Evolutionary conservation across 2,329 filamentous ascomycete species (phyloP).

Genomic region (Calonectria pseudoreteaudii): DNA sequence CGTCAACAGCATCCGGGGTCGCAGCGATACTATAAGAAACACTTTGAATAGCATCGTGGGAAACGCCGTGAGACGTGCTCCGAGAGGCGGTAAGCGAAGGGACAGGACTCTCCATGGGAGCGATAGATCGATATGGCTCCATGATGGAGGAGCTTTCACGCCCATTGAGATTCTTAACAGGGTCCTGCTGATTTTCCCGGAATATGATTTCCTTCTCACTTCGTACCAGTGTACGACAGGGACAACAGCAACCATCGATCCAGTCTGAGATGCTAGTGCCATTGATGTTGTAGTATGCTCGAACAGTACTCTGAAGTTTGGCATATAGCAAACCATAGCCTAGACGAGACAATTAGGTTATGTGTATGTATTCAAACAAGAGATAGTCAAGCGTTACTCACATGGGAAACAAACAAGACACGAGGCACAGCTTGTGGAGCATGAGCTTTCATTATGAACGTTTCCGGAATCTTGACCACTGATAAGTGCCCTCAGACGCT

Average conservation of each 20-base stretch:
- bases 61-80: neutral
- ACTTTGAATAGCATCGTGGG: neutral
- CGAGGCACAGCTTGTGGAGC: conserved; percentile 39
- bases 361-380: conserved; percentile 35
- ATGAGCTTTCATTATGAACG: conserved; percentile 28
- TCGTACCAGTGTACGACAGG: conserved; percentile 41
- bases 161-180: conserved; percentile 20
- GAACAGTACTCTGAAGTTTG: conserved; percentile 46
- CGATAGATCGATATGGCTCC: conserved; percentile 35
- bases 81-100: neutral
- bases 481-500: conserved; percentile 38
- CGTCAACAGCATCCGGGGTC: neutral
- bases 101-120: conserved; percentile 37
- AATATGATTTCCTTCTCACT: conserved; percentile 49
- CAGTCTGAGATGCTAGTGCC: conserved; percentile 41
- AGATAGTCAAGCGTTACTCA: conserved; percentile 27
- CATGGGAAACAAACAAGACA: conserved; percentile 43
- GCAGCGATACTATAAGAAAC: conserved; percentile 5
- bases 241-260: conserved; percentile 43
- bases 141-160: conserved; percentile 1
- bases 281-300: conserved; percentile 48
- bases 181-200: conserved; percentile 39
- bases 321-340: conserved; percentile 46
- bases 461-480: conserved; percentile 32
- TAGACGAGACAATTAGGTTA: conserved; percentile 25